A percentile compares a stretch with the other conserved stretches of the same genome.
These are phyloP conservation scores for Claviceps africana DNA, from an alignment of 2,329 filamentous ascomycete species.

Conservation along the genomic window DNA sequence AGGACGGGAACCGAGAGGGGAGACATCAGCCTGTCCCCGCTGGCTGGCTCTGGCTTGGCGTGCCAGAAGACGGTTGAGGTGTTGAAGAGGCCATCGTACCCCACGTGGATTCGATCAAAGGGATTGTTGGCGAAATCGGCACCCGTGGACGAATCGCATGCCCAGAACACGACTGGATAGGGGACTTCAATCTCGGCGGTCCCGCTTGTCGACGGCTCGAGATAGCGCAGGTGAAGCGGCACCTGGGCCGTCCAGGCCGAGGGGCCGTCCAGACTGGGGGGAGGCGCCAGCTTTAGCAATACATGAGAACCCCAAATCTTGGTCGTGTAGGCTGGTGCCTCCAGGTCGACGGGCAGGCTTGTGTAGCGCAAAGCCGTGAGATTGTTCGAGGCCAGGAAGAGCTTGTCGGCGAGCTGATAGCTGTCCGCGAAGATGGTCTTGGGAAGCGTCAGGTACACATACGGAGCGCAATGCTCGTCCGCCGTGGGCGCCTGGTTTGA, in stretches of 20 bases:
- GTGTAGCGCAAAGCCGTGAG: slow-evolving; percentile 54
- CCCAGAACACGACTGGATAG: slow-evolving; percentile 82
- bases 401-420: slow-evolving; percentile 63
- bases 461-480: slow-evolving; percentile 51
- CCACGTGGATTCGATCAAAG: slow-evolving; percentile 74
- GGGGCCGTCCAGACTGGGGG: slow-evolving; percentile 20
- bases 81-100: slow-evolving; percentile 71
- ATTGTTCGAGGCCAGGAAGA: slow-evolving; percentile 73
- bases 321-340: slow-evolving; percentile 74
- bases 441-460: slow-evolving; percentile 74
- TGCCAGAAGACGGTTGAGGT: slow-evolving; percentile 75
- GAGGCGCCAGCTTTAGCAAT: slow-evolving; percentile 57
- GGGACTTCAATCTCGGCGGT: slow-evolving; percentile 47
- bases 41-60: slow-evolving; percentile 36
- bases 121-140: slow-evolving; percentile 62
- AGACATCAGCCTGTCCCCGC: slow-evolving; percentile 32
- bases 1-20: slow-evolving; percentile 52
- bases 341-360: slow-evolving; percentile 69
- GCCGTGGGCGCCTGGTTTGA: slow-evolving; percentile 34
- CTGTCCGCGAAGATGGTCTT: slow-evolving; percentile 71
- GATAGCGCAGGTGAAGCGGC: slow-evolving; percentile 76
- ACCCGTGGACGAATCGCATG: slow-evolving; percentile 54
- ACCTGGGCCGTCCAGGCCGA: slow-evolving; percentile 52
- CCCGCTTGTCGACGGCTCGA: slow-evolving; percentile 46
- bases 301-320: slow-evolving; percentile 65